These are phyloP conservation scores for Paratinospora sagittata DNA, from an alignment of 164 flowering plant genomes.

Conservation along the genomic window DNA sequence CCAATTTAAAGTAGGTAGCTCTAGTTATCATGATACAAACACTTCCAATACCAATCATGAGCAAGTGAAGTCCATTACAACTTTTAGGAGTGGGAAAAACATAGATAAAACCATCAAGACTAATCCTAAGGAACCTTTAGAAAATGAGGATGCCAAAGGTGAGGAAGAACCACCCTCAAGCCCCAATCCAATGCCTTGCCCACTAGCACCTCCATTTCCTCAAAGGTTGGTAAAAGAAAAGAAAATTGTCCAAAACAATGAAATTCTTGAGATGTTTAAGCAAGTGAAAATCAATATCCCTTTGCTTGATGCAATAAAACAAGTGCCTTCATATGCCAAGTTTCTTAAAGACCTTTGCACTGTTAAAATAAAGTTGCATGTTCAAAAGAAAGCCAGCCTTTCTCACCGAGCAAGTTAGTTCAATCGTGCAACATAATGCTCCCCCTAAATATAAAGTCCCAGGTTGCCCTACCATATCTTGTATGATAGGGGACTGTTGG, in stretches of 20 bases:
- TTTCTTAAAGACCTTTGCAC: constrained; percentile 5
- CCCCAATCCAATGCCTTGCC: too few relatives aligned
- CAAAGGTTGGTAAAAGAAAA: neutral
- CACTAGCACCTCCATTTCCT: neutral
- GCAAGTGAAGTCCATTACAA: neutral
- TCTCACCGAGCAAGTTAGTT: constrained; percentile 1
- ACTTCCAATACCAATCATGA: neutral
- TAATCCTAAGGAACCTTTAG: neutral
- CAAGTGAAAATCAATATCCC: neutral
- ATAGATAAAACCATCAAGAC: neutral
- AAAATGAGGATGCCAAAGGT: neutral
- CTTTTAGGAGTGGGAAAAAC: neutral
- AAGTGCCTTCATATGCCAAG: neutral
- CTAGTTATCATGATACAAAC: neutral
- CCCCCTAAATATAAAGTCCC: constrained; percentile 7
- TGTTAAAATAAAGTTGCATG: neutral
- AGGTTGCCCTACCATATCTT: constrained; percentile 2
- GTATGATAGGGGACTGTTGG: neutral
- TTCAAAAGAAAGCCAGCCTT: neutral
- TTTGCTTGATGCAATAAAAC: neutral
- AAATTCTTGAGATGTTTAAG: neutral
- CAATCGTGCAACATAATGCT: neutral
- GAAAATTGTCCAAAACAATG: neutral
- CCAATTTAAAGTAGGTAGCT: neutral
- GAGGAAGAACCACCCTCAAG: too few relatives aligned